Evolutionary conservation across 1,284 basidiomycete species (phyloP), one percentile per base, ranked within the genome.

Genomic region (Wolfiporia cocos): DNA sequence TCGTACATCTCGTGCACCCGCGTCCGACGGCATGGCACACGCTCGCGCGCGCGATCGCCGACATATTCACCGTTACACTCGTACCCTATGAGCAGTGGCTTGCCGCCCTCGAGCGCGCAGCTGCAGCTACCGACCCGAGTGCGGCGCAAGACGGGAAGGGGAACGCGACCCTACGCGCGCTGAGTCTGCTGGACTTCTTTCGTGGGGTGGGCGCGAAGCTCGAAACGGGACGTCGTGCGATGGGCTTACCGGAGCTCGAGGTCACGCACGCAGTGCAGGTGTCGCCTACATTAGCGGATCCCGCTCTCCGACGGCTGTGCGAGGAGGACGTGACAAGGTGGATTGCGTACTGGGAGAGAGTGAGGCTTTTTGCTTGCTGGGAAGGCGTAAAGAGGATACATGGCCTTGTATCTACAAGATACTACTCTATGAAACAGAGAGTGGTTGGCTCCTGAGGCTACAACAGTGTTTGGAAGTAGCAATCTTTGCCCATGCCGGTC

Each of bases 1-100:
- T 54, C 2, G 46, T 60, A 11, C 57, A 63, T 46, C 50, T 62
- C 17, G 49, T 49, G 17, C 54, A 59, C 32, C 59, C 58, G 5
- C 24, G 42, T 7, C 57, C 59, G 2, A 52, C 53, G 11, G 20
- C 43, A 3, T 61, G 59, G 61, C 38, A 47, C 21, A 20, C 37
- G 31, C 39, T 58, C 26, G 42, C 55, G 23, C 34, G 40, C 2
- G 41, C 42, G 7, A 43, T 52, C 19, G 48, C 58, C 2, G 37
- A 44, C 41, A 41, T 43, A 6, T 48, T 59, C 23, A 41, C 26
- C 17, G 30, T 60, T 2, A 50, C 54, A 5, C 38, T 50, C 15
- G 54, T 57, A 2, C 44, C 53, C 5, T 59, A 50, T 40, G 29
- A 21, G 5, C 56, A 62, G 24, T 62, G 58, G 58, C 11, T 56